Percentiles rank a stretch among this genome's conserved stretches.
These are phyloP conservation scores for Lophium mytilinum DNA, from an alignment of 495 filamentous ascomycete species.

Conservation along the genomic window DNA sequence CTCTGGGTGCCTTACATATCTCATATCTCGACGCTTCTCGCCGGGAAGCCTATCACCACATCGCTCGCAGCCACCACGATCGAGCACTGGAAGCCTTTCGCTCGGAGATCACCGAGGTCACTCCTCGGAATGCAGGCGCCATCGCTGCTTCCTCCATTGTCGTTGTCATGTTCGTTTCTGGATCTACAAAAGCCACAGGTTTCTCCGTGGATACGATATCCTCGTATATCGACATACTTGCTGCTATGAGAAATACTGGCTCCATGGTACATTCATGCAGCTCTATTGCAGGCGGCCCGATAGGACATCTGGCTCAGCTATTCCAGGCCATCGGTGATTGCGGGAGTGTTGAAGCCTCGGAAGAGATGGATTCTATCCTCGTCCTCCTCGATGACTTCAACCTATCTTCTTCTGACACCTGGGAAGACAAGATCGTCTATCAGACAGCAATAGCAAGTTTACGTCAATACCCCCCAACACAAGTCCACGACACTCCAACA, in stretches of 20 bases:
- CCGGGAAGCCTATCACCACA: not conserved
- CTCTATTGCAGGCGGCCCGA: not conserved
- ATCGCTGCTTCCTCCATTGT: slow-evolving; percentile 5
- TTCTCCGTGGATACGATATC: not conserved
- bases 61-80: not conserved
- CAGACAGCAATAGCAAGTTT: not conserved
- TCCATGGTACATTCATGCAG: slow-evolving; percentile 1
- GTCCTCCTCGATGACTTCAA: too few relatives aligned
- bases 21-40: not conserved
- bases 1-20: slow-evolving; percentile 6
- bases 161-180: slow-evolving; percentile 1
- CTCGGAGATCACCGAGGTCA: not conserved
- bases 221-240: slow-evolving; percentile 1
- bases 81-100: slow-evolving; percentile 3
- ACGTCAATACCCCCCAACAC: not conserved
- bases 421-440: not conserved
- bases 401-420: not conserved
- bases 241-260: not conserved
- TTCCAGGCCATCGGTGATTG: too few relatives aligned
- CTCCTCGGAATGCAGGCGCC: not conserved
- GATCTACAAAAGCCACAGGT: not conserved
- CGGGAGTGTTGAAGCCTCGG: too few relatives aligned
- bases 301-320: too few relatives aligned
- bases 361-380: too few relatives aligned
- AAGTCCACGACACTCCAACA: not conserved